Evolutionary conservation across 2,329 filamentous ascomycete genomes (phyloP).

Genomic region (Cordyceps farinosa): DNA sequence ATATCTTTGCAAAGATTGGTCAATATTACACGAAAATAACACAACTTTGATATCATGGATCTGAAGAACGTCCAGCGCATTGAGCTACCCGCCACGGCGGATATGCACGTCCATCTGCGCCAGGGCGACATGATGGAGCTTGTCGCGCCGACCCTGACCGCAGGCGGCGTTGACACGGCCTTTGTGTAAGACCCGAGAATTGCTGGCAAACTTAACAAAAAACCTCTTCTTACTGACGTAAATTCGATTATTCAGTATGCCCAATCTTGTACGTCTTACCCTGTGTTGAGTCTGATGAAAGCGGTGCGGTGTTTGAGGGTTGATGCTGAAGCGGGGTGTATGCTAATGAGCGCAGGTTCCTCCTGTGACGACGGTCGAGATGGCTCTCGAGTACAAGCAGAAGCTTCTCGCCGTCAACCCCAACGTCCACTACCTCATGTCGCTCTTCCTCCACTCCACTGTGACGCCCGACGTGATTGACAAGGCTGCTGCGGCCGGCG

Average conservation of each 20-base stretch:
- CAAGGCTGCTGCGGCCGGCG: conserved; percentile 68
- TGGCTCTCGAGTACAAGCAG: conserved; percentile 62
- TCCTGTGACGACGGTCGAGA: conserved; percentile 55
- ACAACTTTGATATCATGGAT: conserved; percentile 29
- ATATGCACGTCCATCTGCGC: conserved; percentile 69
- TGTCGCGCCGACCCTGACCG: conserved; percentile 48
- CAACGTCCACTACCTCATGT: conserved; percentile 68
- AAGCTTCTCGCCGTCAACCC: conserved; percentile 58
- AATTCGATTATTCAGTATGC: conserved; percentile 38
- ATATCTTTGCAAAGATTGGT: neutral
- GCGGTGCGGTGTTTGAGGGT: neutral
- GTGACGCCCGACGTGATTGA: conserved; percentile 67
- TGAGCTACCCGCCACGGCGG: conserved; percentile 61
- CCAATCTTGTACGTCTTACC: conserved; percentile 51
- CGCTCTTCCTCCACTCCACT: conserved; percentile 62
- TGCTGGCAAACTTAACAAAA: neutral
- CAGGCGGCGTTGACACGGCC: conserved; percentile 63
- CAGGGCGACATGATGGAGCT: conserved; percentile 62
- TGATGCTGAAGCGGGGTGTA: neutral
- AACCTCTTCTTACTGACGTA: conserved; percentile 4
- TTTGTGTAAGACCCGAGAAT: conserved; percentile 36
- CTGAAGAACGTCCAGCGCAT: conserved; percentile 35
- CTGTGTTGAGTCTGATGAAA: neutral
- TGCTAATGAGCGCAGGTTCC: conserved; percentile 34
- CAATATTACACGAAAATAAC: neutral